These are phyloP conservation scores for Seiridium cupressi DNA, from an alignment of 2,329 filamentous ascomycete genomes.

Conservation along the genomic window DNA sequence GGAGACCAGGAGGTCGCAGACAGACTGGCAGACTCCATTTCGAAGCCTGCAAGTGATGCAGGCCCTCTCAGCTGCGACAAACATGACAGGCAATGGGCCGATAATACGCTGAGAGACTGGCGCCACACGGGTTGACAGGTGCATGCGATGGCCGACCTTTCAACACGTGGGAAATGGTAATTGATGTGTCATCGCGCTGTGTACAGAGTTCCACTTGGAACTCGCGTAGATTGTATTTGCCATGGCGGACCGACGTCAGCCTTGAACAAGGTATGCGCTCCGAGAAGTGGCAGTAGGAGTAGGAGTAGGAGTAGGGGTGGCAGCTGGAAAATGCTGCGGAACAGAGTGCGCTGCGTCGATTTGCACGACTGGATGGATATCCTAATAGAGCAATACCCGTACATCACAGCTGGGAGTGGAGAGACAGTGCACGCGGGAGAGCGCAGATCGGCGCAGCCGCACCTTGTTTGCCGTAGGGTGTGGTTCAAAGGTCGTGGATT, in stretches of 20 bases:
- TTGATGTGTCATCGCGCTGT: constrained; percentile 5
- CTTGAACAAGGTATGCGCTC: neutral
- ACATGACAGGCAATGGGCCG: too few relatives aligned
- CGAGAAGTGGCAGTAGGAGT: too few relatives aligned
- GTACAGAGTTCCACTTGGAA: constrained; percentile 1
- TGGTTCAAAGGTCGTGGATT: neutral
- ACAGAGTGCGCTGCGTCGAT: neutral
- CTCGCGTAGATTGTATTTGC: neutral
- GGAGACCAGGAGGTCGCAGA: too few relatives aligned
- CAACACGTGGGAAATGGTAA: constrained; percentile 1
- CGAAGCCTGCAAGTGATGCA: too few relatives aligned
- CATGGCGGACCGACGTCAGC: neutral
- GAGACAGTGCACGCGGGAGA: neutral
- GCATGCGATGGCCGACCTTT: neutral
- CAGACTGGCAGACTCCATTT: too few relatives aligned
- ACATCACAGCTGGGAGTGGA: neutral
- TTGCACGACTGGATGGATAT: neutral
- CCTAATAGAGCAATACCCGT: neutral
- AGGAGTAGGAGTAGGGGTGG: too few relatives aligned
- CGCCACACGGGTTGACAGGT: neutral
- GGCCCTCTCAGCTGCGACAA: too few relatives aligned
- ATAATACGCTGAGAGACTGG: too few relatives aligned
- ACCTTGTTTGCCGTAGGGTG: constrained; percentile 5
- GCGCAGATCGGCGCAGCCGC: constrained; percentile 8
- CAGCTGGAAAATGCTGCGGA: too few relatives aligned